These are phyloP conservation scores for Polyporus tsugae DNA, from an alignment of 1,284 basidiomycete species.

Conservation along the genomic window DNA sequence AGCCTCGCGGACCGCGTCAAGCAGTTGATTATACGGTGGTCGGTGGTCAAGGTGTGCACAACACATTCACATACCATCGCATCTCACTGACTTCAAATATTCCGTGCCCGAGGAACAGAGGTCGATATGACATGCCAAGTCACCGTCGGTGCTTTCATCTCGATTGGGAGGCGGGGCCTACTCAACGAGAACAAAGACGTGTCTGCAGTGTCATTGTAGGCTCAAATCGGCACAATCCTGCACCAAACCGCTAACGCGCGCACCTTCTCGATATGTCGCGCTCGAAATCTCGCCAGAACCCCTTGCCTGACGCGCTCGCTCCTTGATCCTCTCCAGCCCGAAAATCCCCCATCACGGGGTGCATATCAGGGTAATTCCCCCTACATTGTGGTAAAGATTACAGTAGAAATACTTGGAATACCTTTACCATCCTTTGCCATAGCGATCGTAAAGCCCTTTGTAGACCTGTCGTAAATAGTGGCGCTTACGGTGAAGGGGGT, in stretches of 20 bases:
- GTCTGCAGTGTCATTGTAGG: neutral
- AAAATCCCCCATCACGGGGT: neutral
- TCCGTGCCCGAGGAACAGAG: slow-evolving; percentile 7
- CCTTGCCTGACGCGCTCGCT: too few relatives aligned
- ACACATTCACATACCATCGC: neutral
- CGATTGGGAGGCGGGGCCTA: neutral
- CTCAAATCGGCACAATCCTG: neutral
- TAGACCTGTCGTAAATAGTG: too few relatives aligned
- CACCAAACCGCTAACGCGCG: neutral
- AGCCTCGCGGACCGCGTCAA: slow-evolving; percentile 71
- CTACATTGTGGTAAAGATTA: too few relatives aligned
- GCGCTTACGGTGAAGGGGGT: too few relatives aligned
- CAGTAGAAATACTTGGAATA: too few relatives aligned
- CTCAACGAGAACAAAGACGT: neutral
- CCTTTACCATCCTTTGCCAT: too few relatives aligned
- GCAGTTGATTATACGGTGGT: slow-evolving; percentile 77
- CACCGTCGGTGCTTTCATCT: neutral
- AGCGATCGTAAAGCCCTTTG: too few relatives aligned
- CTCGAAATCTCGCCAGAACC: too few relatives aligned
- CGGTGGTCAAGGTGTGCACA: slow-evolving; percentile 69
- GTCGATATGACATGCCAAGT: slow-evolving; percentile 16
- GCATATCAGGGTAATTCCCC: too few relatives aligned
- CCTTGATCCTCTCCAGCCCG: neutral
- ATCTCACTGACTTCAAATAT: neutral
- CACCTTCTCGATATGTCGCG: too few relatives aligned